Base-by-base conservation (phyloP, 176 grass and related monocot species). In the Eleusine coracana region DNA sequence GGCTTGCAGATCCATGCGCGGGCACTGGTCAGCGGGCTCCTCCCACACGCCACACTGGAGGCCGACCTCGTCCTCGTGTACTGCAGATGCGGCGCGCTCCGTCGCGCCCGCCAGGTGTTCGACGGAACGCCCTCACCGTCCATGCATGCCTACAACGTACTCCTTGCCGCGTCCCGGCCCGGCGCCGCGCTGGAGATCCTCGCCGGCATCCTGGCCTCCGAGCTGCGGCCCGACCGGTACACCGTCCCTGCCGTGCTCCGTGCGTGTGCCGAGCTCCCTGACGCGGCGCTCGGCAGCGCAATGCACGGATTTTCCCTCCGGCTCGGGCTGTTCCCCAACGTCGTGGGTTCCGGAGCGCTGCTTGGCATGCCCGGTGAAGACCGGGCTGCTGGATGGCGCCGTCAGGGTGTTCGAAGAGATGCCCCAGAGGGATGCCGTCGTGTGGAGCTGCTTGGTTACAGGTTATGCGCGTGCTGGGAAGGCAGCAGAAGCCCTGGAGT, bases 111-210 rank as follows among this genome's bases (percentile, higher is more conserved):
- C 36, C 59, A 70, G 75, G 59, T 91, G 86, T 81, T 94, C 44
- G 83, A 91, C 51, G 41, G 41, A 58, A 84, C 83, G 88, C 52
- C 20, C 1, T 63, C 64, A 16, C 70, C 79, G n/a, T 75, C 80
- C 83, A 83, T 83, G 92, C 83, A 86, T 59, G 84, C 86, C 12
- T 90, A 78, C 82, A 90, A 90, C 70, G 79, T 90, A 70, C 85
- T 90, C 67, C 71, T 93, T 27, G 76, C 73, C 7, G 78, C 87
- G 48, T 84, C 73, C 20, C 87, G 79, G 0, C 63, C 85, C 11
- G 5, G 46, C 16, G 21, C 7, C 2, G 72, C 73, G 6, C 66
- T 92, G 11, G 29, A 17, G 2, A 68, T 92, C 38, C 27, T 81
- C 60, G 40, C 38, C 3, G 51, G 64, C 64, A 63, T 89, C 73